phyloP scores from a whole-genome alignment of 805 yeast species.

The Brettanomyces anomalus region DNA sequence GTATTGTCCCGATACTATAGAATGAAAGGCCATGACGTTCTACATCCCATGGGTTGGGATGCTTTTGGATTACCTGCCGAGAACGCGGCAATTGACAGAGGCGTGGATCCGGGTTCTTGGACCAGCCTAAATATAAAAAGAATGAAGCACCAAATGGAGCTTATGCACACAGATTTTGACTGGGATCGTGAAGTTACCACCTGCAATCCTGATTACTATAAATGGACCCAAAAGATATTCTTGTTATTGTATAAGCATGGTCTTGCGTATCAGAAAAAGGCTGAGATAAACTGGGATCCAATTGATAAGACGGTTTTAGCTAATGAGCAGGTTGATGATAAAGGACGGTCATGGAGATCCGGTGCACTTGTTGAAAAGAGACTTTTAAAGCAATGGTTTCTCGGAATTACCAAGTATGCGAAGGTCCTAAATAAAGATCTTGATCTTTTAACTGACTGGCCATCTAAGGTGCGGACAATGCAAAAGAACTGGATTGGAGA shows the following conservation, averaged over 20 bases:
- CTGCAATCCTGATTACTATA: constrained; percentile 79
- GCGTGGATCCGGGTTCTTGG: constrained; percentile 75
- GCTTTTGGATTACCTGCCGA: constrained; percentile 98
- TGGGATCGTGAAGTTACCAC: constrained; percentile 91
- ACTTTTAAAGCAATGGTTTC: constrained; percentile 83
- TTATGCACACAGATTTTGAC: constrained; percentile 80
- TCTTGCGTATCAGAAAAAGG: constrained; percentile 75
- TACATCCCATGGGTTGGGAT: constrained; percentile 99
- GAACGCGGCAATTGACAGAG: constrained; percentile 89
- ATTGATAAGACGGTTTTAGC: constrained; percentile 92
- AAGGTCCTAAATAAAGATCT: constrained; percentile 58
- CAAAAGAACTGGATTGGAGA: constrained; percentile 92
- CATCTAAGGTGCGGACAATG: constrained; percentile 80
- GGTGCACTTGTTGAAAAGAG: constrained; percentile 90
- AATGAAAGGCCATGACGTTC: constrained; percentile 65
- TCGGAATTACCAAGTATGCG: constrained; percentile 82
- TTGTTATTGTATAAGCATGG: constrained; percentile 64
- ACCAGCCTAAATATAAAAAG: constrained; percentile 68
- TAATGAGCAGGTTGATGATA: constrained; percentile 88
- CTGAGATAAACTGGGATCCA: constrained; percentile 97
- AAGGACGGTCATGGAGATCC: constrained; percentile 93
- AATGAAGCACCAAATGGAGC: constrained; percentile 76
- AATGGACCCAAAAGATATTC: constrained; percentile 87
- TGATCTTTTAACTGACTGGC: constrained; percentile 63
- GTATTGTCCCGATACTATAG: constrained; percentile 70